phyloP scores from a whole-genome alignment of 1,284 basidiomycete genomes.

The Tylopilus sp. region DNA sequence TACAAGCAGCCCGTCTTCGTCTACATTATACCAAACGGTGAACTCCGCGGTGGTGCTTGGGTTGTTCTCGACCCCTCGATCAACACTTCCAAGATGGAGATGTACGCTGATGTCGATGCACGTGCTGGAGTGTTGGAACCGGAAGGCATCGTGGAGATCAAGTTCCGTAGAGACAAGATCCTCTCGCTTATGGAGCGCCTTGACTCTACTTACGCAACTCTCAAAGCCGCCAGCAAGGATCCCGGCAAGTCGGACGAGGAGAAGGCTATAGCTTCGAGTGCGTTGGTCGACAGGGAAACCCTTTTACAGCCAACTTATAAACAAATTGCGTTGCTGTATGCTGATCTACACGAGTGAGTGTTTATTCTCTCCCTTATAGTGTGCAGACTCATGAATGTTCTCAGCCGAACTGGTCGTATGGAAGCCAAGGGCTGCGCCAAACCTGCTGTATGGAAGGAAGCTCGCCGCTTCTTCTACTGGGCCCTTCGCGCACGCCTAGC shows the following conservation, averaged over 20 bases:
- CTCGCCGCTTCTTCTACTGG: constrained; percentile 95
- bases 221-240: constrained; percentile 81
- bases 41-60: constrained; percentile 98
- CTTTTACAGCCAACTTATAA: constrained; percentile 87
- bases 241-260: constrained; percentile 66
- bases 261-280: constrained; percentile 62
- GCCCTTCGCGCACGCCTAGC: constrained; percentile 77
- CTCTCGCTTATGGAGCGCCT: constrained; percentile 90
- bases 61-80: constrained; percentile 98
- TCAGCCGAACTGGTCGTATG: constrained; percentile 91
- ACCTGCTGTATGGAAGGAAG: constrained; percentile 79
- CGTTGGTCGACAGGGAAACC: constrained; percentile 76
- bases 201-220: constrained; percentile 76
- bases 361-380: neutral
- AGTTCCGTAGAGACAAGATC: constrained; percentile 89
- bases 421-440: constrained; percentile 94
- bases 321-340: constrained; percentile 90
- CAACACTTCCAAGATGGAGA: constrained; percentile 96
- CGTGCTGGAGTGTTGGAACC: constrained; percentile 97
- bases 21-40: constrained; percentile 97
- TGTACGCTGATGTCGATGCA: constrained; percentile 95
- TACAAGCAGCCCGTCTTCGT: constrained; percentile 99
- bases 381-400: constrained; percentile 16
- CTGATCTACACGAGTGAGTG: constrained; percentile 91
- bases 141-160: constrained; percentile 94